Percentiles rank a stretch among this genome's conserved stretches.
Conservation (phyloP, 2,329 filamentous ascomycete genomes). For the Plectosphaerella plurivora region DNA sequence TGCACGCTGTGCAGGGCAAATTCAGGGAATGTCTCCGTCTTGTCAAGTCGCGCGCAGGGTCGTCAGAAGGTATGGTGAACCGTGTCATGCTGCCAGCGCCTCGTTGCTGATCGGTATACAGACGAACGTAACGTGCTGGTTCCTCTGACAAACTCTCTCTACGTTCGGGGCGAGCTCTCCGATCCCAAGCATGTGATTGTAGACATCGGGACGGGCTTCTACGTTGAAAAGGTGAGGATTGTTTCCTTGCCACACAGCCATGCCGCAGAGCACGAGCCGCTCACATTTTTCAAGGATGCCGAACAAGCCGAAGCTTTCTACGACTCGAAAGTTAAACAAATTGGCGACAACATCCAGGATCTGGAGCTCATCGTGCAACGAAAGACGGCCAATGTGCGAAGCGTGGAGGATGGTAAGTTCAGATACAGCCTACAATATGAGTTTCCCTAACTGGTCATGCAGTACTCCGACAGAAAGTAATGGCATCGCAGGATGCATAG, state of each 20-base stretch:
- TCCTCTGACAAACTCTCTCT: slow-evolving; percentile 91
- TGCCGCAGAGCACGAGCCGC: not conserved
- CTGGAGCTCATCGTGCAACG: slow-evolving; percentile 53
- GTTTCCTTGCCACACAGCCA: slow-evolving; percentile 2
- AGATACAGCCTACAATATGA: not conserved
- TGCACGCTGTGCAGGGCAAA: slow-evolving; percentile 84
- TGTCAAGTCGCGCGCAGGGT: slow-evolving; percentile 48
- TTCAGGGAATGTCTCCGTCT: slow-evolving; percentile 86
- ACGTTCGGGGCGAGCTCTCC: slow-evolving; percentile 79
- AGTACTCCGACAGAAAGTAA: slow-evolving; percentile 40
- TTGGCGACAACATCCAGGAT: slow-evolving; percentile 49
- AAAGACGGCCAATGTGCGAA: slow-evolving; percentile 79
- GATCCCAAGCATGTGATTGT: slow-evolving; percentile 76
- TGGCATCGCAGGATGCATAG: slow-evolving; percentile 21
- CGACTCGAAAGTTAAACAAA: slow-evolving; percentile 49
- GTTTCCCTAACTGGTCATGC: not conserved
- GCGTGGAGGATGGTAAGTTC: slow-evolving; percentile 77
- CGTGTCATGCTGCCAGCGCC: not conserved
- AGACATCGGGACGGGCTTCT: slow-evolving; percentile 91
- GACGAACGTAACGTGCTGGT: slow-evolving; percentile 63
- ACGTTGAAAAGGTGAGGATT: slow-evolving; percentile 76
- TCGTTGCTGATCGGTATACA: slow-evolving; percentile 1
- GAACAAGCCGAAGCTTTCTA: slow-evolving; percentile 54
- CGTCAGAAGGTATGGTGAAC: slow-evolving; percentile 20
- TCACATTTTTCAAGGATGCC: slow-evolving; percentile 16